These are phyloP conservation scores for Chenopodium berlandieri DNA, from an alignment of 148 eudicot species.

Conservation along the genomic window DNA sequence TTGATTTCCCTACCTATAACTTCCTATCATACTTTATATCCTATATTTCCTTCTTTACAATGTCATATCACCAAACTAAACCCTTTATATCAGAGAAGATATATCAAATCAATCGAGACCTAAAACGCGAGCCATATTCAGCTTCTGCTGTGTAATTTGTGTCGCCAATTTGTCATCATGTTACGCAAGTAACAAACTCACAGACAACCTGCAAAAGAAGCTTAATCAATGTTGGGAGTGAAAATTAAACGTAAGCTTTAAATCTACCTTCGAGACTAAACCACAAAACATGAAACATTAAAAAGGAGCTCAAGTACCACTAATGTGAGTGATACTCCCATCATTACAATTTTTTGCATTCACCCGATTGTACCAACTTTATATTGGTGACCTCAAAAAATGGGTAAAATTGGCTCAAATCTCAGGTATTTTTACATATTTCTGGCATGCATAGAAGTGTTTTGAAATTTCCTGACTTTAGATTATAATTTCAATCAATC, in stretches of 20 bases:
- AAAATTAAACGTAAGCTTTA: no score
- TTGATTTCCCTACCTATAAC: conserved; percentile 26
- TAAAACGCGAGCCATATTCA: conserved; percentile 11
- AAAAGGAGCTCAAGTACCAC: no score
- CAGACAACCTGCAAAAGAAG: conserved; percentile 26
- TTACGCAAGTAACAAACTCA: conserved; percentile 11
- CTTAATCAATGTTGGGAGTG: not conserved
- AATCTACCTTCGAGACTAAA: not conserved
- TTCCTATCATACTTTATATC: conserved; percentile 12
- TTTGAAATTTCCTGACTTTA: no score
- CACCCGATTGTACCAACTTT: no score
- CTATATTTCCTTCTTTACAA: conserved; percentile 31
- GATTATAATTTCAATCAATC: no score
- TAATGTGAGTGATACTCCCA: no score
- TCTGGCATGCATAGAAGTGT: no score
- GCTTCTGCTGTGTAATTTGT: conserved; percentile 11
- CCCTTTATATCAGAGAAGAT: conserved; percentile 18
- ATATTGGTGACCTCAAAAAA: no score
- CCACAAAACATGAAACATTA: not conserved
- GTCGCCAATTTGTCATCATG: conserved; percentile 5
- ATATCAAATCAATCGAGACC: conserved; percentile 15
- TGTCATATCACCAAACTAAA: conserved; percentile 10
- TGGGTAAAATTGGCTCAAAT: no score
- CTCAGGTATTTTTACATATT: no score
- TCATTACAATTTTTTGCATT: no score